These are phyloP conservation scores for Tetradesmus obliquus DNA, from an alignment of 139 green algal species.

Conservation along the genomic window DNA sequence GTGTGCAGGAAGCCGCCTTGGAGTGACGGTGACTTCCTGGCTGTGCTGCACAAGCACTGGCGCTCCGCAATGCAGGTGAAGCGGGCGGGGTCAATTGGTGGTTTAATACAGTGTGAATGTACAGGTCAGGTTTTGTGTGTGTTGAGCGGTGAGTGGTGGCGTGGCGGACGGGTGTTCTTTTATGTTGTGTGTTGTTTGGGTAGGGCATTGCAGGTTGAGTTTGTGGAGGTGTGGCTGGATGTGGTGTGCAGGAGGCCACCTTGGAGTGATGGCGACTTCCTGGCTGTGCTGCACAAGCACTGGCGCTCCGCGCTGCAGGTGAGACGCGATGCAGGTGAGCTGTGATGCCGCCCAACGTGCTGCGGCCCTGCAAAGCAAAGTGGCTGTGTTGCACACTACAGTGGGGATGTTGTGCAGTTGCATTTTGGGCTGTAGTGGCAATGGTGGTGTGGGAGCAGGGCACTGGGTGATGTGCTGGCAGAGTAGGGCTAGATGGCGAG, in stretches of 20 bases:
- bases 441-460: no score
- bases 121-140: no score
- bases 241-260: constrained; percentile 12
- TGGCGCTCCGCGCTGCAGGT: not conserved
- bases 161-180: not conserved
- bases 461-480: no score
- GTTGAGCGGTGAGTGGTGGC: no score
- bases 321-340: not conserved
- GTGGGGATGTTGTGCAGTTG: no score
- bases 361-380: not conserved
- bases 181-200: no score
- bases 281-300: constrained; percentile 4
- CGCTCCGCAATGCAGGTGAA: constrained; percentile 10
- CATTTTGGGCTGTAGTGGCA: no score
- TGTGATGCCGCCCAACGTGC: not conserved
- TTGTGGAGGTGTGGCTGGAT: constrained; percentile 12
- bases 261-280: constrained; percentile 17
- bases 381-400: no score
- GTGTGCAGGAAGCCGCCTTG: constrained; percentile 15
- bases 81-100: not conserved
- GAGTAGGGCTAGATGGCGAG: no score
- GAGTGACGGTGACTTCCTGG: constrained; percentile 14
- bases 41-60: constrained; percentile 42
- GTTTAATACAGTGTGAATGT: not conserved
- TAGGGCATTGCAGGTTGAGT: not conserved